phyloP scores from a whole-genome alignment of 441 rosid species.

The Corymbia calophylla region DNA sequence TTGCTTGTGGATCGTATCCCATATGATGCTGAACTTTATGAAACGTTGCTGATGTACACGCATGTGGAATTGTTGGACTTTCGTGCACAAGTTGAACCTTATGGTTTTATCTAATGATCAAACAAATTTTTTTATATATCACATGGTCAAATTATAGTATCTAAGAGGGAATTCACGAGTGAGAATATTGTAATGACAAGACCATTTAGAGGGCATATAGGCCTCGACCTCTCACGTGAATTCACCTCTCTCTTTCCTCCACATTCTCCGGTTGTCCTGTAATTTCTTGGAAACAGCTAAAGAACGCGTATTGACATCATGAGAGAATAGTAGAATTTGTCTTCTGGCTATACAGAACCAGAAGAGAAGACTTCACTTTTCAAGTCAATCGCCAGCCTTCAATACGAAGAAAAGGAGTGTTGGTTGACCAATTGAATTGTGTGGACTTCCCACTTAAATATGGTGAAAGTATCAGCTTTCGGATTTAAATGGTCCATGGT shows the following conservation, averaged over 20 bases:
- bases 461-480: neutral
- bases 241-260: neutral
- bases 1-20: neutral
- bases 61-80: neutral
- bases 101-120: too few relatives aligned
- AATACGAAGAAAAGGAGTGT: neutral
- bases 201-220: neutral
- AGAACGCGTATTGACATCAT: rapidly evolving
- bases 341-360: neutral
- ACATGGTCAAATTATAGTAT: too few relatives aligned
- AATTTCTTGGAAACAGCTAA: neutral
- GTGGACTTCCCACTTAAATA: neutral
- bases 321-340: neutral
- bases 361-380: neutral
- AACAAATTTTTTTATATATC: too few relatives aligned
- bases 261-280: neutral
- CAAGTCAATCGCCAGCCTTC: neutral
- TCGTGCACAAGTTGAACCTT: neutral
- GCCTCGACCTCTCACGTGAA: neutral
- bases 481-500: neutral
- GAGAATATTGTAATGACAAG: too few relatives aligned
- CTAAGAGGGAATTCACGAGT: neutral
- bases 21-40: too few relatives aligned
- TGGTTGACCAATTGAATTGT: neutral
- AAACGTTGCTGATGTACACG: neutral